phyloP scores from a whole-genome alignment of 768 basidiomycete species.

The Cystobasidiopsis lactophilus region DNA sequence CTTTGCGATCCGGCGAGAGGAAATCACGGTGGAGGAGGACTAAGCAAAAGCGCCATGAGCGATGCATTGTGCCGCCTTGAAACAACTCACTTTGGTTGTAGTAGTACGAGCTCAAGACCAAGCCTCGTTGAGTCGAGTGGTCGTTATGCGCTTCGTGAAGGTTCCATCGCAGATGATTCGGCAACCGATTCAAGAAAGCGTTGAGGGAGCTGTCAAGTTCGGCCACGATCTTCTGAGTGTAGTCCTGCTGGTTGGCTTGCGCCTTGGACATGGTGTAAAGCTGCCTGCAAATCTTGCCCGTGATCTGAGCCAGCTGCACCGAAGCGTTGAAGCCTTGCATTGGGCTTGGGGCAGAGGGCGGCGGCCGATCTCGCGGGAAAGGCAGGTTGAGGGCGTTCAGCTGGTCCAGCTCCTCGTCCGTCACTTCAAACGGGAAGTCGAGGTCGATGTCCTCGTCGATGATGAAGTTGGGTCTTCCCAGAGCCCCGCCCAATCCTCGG shows the following conservation, averaged over 20 bases:
- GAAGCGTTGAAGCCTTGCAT: background rate
- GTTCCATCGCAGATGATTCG: slow-evolving; percentile 34
- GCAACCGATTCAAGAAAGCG: slow-evolving; percentile 48
- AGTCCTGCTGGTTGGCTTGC: background rate
- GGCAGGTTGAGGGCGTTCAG: background rate
- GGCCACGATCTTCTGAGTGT: slow-evolving; percentile 30
- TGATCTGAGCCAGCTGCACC: background rate
- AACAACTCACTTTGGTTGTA: slow-evolving; percentile 22
- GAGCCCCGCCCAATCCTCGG: slow-evolving; percentile 23
- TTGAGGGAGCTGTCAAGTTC: slow-evolving; percentile 48
- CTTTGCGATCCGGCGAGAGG: slow-evolving; percentile 25
- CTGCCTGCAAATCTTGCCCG: background rate
- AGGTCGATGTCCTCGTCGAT: slow-evolving; percentile 49
- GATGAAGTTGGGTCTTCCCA: slow-evolving; percentile 49
- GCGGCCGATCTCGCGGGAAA: background rate
- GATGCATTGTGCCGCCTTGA: background rate
- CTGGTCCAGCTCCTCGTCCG: slow-evolving; percentile 19
- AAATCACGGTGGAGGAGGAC: slow-evolving; percentile 56
- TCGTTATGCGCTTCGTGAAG: slow-evolving; percentile 31
- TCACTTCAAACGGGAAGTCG: slow-evolving; percentile 18
- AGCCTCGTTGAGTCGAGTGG: slow-evolving; percentile 40
- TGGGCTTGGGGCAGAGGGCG: background rate
- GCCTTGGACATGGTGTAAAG: background rate
- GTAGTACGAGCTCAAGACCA: slow-evolving; percentile 39
- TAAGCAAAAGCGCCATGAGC: slow-evolving; percentile 25